Evolutionary conservation across 1,284 basidiomycete genomes (phyloP), one percentile per base, ranked within the genome.

Genomic region (Kalmanozyma brasiliensis): DNA sequence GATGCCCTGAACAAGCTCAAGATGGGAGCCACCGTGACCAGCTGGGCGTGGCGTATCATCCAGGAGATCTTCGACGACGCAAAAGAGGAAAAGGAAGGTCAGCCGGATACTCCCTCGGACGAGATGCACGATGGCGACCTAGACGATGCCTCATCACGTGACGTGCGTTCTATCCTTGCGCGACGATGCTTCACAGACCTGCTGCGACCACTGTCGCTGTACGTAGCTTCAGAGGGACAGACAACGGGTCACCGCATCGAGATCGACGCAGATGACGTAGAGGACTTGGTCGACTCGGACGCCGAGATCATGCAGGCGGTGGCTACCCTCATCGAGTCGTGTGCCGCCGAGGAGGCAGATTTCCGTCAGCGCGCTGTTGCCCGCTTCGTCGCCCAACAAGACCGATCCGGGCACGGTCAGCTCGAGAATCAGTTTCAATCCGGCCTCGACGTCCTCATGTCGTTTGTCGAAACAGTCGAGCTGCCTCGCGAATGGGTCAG

Each of bases 401-500:
- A 45, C 5, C 14, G 26, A 29, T 33, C 23, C 13, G 23, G 24
- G 10, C 24, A 38, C 7, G 13, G 8, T 17, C 35, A 38, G 19
- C 33, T 46, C 22, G 46, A 60, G 23, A 43, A 29, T n/a, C 13
- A 24, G 30, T 57, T 45, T 33, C 35, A 33, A 3, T 49, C 62
- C 40, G 65, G 57, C 3, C 45, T 74, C 6, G 57, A 69, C 26
- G 30, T 41, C 23, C 55, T 74, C 51, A 63, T 78, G 53, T 49
- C 52, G 23, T 74, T 77, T 29, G 64, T 78, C 29, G 75, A 79
- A 44, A 46, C 23, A 22, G 69, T 63, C 1, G 55, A 70, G 10
- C 19, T 62, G 14, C 73, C 73, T 0, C 44, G 33, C 3, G 48
- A 53, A 20, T 76, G 76, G 76, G 29, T 41, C 2, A 19, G 38